Conservation (phyloP, 2,329 filamentous ascomycete genomes). For the Elsinoe necatrix region DNA sequence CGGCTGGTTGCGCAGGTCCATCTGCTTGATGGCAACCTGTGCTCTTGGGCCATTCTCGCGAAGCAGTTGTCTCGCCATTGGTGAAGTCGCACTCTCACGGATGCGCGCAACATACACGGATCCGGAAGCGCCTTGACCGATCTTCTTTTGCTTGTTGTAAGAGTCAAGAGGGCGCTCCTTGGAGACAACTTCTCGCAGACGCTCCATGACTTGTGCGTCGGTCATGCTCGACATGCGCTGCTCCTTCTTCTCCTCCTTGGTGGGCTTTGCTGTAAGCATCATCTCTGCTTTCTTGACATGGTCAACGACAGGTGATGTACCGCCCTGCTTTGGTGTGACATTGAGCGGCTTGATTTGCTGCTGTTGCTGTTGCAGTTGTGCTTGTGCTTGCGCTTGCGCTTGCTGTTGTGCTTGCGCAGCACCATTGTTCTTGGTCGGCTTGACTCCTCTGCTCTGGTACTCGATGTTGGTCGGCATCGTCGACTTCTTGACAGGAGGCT, state of each 20-base stretch:
- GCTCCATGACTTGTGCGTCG: conserved; percentile 93
- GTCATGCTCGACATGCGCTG: conserved; percentile 98
- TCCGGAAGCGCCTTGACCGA: conserved; percentile 94
- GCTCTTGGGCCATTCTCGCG: conserved; percentile 70
- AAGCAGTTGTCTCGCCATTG: conserved; percentile 67
- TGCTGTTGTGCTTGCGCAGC: conserved; percentile 20
- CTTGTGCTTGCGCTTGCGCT: conserved; percentile 17
- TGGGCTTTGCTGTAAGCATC: conserved; percentile 55
- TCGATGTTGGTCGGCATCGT: conserved; percentile 19
- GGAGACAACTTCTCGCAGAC: conserved; percentile 86
- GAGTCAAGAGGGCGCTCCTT: conserved; percentile 91
- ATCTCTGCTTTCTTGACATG: conserved; percentile 83
- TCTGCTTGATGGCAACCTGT: conserved; percentile 98
- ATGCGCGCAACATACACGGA: conserved; percentile 97
- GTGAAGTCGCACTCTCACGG: conserved; percentile 77
- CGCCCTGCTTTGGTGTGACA: conserved; percentile 40
- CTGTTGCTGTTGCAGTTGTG: conserved; percentile 17
- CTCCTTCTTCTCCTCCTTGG: conserved; percentile 73
- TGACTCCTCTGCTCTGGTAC: conserved; percentile 8
- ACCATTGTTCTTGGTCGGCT: conserved; percentile 23
- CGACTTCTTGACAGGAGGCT: conserved; percentile 15
- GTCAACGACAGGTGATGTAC: conserved; percentile 49
- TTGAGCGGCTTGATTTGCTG: conserved; percentile 45
- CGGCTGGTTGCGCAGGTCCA: conserved; percentile 96
- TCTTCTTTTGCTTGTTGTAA: conserved; percentile 99